These are phyloP conservation scores for Cyclospora cayetanensis DNA, from an alignment of 169 alveolate genomes.

Conservation along the genomic window DNA sequence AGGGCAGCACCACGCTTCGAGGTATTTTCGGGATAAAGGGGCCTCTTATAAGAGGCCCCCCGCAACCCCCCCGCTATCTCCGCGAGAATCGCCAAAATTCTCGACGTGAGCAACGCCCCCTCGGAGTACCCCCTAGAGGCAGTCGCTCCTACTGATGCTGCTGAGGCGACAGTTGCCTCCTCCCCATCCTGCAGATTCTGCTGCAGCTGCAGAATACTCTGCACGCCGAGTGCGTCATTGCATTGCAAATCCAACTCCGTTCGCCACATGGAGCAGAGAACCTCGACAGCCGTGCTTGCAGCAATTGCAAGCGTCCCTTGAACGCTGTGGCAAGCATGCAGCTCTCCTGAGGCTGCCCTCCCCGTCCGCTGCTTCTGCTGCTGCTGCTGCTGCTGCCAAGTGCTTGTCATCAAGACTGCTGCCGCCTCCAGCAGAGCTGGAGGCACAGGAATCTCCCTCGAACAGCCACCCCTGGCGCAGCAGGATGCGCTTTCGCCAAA, in stretches of 20 bases:
- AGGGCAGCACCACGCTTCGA: no score
- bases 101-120: background rate
- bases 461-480: background rate
- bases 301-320: background rate
- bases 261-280: constrained; percentile 45
- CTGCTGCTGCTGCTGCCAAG: constrained; percentile 50
- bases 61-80: constrained; percentile 49
- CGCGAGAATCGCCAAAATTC: constrained; percentile 22
- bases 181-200: constrained; percentile 26
- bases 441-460: background rate
- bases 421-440: constrained; percentile 53
- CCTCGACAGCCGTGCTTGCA: constrained; percentile 36
- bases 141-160: background rate
- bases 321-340: no score
- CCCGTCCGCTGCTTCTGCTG: background rate
- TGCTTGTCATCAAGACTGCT: constrained; percentile 13
- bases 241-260: constrained; percentile 45
- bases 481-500: background rate
- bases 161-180: background rate
- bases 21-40: no score
- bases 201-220: background rate
- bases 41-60: no score
- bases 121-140: background rate
- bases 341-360: background rate
- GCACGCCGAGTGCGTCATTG: constrained; percentile 57